Conservation (phyloP, 441 rosid genomes). For the Gossypium davidsonii region DNA sequence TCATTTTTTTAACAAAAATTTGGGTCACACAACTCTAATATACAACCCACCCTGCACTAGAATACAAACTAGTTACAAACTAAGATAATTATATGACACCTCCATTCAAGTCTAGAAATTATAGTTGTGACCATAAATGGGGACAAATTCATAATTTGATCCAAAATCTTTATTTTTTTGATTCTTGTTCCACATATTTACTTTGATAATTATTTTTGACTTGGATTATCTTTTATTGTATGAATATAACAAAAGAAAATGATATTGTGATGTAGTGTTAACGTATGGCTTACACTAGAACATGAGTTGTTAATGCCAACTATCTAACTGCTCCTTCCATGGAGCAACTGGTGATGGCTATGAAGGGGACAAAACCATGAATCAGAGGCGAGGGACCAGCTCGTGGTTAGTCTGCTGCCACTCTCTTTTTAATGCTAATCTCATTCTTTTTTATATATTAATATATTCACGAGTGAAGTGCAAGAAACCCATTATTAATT, state of each 20-base stretch:
- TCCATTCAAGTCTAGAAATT: too few relatives aligned
- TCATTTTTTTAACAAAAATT: too few relatives aligned
- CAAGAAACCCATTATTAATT: background rate
- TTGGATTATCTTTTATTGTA: too few relatives aligned
- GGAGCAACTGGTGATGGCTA: background rate
- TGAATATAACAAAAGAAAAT: background rate
- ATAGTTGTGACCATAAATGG: too few relatives aligned
- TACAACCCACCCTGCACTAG: too few relatives aligned
- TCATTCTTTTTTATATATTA: background rate
- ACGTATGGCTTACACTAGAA: background rate
- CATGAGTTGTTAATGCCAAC: background rate
- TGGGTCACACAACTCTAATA: too few relatives aligned
- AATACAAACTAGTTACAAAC: too few relatives aligned
- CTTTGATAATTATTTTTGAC: too few relatives aligned
- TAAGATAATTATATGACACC: too few relatives aligned
- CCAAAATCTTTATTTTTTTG: too few relatives aligned
- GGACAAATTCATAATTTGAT: too few relatives aligned
- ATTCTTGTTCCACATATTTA: too few relatives aligned
- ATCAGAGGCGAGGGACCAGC: background rate
- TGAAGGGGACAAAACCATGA: background rate
- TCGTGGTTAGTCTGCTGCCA: background rate
- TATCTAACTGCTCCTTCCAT: background rate
- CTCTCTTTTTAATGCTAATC: background rate
- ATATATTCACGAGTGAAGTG: background rate
- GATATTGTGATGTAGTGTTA: background rate